Percentiles rank a stretch among this genome's conserved stretches.
phyloP scores from a whole-genome alignment of 2,329 filamentous ascomycete genomes.

The Macrophomina phaseolina region DNA sequence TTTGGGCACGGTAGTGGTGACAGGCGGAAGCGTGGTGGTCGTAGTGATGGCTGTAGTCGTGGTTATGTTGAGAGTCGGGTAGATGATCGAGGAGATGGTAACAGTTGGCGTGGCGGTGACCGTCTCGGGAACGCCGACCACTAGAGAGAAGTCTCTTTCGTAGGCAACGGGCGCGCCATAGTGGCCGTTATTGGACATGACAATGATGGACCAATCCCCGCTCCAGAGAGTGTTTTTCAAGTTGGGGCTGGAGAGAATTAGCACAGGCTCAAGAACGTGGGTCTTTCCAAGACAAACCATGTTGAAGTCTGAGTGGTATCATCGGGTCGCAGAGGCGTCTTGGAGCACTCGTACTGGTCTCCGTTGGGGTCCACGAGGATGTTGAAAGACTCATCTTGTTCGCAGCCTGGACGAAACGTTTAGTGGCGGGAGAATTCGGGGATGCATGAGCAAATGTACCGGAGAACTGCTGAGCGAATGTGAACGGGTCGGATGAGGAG shows the following conservation, averaged over 20 bases:
- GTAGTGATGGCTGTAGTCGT: constrained; percentile 32
- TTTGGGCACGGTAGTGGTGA: constrained; percentile 34
- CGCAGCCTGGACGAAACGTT: constrained; percentile 37
- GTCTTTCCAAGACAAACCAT: constrained; percentile 33
- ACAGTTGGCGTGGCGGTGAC: constrained; percentile 32
- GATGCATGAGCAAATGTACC: constrained; percentile 30
- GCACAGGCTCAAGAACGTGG: neutral
- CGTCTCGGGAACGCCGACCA: constrained; percentile 44
- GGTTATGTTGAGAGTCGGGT: constrained; percentile 17
- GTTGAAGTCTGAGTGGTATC: constrained; percentile 43
- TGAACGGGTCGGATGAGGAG: constrained; percentile 46
- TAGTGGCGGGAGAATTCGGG: neutral
- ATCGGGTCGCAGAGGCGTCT: constrained; percentile 45
- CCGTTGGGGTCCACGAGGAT: constrained; percentile 48
- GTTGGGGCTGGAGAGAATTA: constrained; percentile 36
- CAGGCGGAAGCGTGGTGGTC: constrained; percentile 33
- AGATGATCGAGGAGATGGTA: neutral
- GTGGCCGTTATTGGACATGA: constrained; percentile 51
- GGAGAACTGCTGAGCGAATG: constrained; percentile 48
- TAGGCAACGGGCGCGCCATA: constrained; percentile 45
- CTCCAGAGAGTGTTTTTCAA: constrained; percentile 43
- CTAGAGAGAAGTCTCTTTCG: constrained; percentile 48
- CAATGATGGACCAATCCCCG: constrained; percentile 47
- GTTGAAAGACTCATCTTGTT: constrained; percentile 44
- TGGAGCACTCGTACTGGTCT: constrained; percentile 43